Evolutionary conservation across 2,329 filamentous ascomycete species (phyloP), one percentile per base, ranked within the genome.

Genomic region (Magnaporthiopsis poae): DNA sequence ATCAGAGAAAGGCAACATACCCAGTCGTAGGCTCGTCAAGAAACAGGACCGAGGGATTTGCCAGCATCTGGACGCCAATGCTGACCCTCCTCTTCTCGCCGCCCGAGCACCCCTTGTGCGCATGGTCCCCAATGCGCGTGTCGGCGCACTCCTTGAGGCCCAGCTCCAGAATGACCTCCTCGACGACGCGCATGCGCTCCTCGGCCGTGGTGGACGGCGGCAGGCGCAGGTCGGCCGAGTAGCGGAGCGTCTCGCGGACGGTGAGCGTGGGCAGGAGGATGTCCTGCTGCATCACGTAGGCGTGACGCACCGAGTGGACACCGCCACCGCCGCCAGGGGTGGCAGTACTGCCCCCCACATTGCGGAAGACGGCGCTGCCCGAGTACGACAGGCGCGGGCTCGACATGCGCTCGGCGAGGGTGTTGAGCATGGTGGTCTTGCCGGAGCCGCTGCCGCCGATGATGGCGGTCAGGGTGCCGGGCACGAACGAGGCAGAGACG

Each of bases 401-500:
- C 35, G 64, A 65, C 25, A 65, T 39, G 21, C 89, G 83, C 70
- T 90, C 88, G 0, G 89, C 86, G 0, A 84, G 74, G 0, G 88
- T 90, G 74, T 93, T 91, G n/a, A 95, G 80, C 0, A 94, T 78
- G 0, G 91, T 93, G 0, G 90, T 93, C 77, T 96, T 96, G 15
- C 91, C 92, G 11, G 92, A 91, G 61, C 90, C 90, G 4, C 86
- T 91, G 1, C 89, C 90, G 66, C 92, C 92, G 81, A 95, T 91
- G 0, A 96, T 91, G 11, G 90, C 90, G 0, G 89, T 91, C 60
- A 93, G 75, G 3, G 86, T 88, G 3, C 90, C 88, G 9, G 84
- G 82, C 3, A 81, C 80, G 73, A 92, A 83, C 31, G 85, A 82
- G 2, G 88, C 88, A 69, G 83, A 84, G 62, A 92, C 84, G 36